Evolutionary conservation across 2,329 filamentous ascomycete genomes (phyloP).

Genomic region (Penicillium sp.): DNA sequence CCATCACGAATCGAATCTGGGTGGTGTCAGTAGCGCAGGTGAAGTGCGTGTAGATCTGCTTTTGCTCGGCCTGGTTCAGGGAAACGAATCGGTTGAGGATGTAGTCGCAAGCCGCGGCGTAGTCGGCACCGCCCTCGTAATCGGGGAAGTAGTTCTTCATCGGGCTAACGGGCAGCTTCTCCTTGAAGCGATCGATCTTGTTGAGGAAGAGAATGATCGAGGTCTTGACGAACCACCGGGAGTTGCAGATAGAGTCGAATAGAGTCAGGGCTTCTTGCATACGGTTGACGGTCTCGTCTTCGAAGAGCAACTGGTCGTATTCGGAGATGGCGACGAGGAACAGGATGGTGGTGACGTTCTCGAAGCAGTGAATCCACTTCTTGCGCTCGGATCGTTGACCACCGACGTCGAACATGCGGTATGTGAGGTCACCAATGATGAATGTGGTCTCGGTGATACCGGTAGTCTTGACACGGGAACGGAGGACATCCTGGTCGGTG

Average conservation of each 20-base stretch:
- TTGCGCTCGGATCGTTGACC: slow-evolving; percentile 94
- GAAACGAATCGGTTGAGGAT: slow-evolving; percentile 98
- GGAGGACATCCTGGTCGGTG: slow-evolving; percentile 90
- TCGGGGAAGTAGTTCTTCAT: slow-evolving; percentile 77
- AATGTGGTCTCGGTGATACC: slow-evolving; percentile 97
- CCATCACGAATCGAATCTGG: slow-evolving; percentile 99
- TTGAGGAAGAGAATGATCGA: slow-evolving; percentile 72
- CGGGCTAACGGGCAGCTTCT: slow-evolving; percentile 70
- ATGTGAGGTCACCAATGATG: slow-evolving; percentile 90
- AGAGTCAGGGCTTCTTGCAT: slow-evolving; percentile 71
- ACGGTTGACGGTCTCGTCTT: slow-evolving; percentile 87
- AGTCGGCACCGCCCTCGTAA: slow-evolving; percentile 90
- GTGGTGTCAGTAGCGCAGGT: slow-evolving; percentile 98
- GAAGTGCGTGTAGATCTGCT: slow-evolving; percentile 99
- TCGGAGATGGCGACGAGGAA: slow-evolving; percentile 97
- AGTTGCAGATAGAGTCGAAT: slow-evolving; percentile 73
- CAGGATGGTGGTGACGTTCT: slow-evolving; percentile 94
- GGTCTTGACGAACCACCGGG: slow-evolving; percentile 70
- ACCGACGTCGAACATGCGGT: slow-evolving; percentile 97
- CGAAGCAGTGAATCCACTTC: slow-evolving; percentile 99
- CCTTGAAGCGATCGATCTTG: slow-evolving; percentile 75
- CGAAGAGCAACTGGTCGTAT: slow-evolving; percentile 93
- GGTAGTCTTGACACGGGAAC: slow-evolving; percentile 95
- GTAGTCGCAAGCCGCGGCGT: slow-evolving; percentile 94
- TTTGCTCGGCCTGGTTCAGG: slow-evolving; percentile 97